phyloP scores from a whole-genome alignment of 257 asterid genomes.

The Capsicum chinense region DNA sequence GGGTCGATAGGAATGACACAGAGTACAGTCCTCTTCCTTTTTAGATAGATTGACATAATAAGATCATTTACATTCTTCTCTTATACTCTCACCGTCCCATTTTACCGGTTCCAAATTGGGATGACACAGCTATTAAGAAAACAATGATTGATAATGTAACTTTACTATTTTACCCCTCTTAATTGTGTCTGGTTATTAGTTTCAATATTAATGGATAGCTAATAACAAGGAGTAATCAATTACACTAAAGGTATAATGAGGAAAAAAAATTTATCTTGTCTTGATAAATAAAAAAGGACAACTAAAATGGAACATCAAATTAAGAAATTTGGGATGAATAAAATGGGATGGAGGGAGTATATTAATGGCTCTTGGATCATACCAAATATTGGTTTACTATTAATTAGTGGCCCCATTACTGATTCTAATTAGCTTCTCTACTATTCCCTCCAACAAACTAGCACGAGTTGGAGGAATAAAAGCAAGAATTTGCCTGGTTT shows the following conservation, averaged over 20 bases:
- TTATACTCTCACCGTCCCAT: not conserved
- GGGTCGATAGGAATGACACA: not conserved
- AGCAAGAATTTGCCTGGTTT: not conserved
- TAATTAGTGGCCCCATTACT: not conserved
- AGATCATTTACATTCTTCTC: not conserved
- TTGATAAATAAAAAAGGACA: too few species aligned
- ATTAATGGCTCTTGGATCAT: not conserved
- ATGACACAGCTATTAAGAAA: too few species aligned
- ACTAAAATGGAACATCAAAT: too few species aligned
- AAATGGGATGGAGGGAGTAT: not conserved
- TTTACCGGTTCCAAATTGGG: too few species aligned
- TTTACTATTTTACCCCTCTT: too few species aligned
- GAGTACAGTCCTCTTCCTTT: not conserved
- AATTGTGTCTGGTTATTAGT: too few species aligned
- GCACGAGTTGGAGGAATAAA: not conserved
- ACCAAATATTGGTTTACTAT: not conserved
- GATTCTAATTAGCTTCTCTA: not conserved
- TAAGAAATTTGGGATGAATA: too few species aligned
- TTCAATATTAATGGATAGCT: too few species aligned
- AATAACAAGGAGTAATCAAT: too few species aligned
- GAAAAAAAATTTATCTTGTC: too few species aligned
- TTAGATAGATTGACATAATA: slow-evolving; percentile 12
- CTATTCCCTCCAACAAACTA: not conserved
- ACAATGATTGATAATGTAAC: too few species aligned
- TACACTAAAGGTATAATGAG: too few species aligned